Evolutionary conservation across 306 rosid species (phyloP).

Genomic region (Macrotyloma uniflorum): DNA sequence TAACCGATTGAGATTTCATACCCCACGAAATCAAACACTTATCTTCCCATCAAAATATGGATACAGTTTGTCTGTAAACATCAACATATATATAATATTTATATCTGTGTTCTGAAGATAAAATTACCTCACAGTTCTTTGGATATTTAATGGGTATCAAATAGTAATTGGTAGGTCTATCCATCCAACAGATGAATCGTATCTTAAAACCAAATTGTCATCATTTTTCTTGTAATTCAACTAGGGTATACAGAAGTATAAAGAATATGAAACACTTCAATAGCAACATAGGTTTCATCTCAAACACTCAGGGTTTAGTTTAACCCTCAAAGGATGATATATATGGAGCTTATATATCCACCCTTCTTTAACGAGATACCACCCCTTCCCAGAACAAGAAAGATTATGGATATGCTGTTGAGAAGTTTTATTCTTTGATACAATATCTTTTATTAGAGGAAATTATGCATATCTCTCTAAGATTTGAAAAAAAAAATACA

Average conservation of each 20-base stretch:
- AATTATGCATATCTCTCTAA: too few species aligned
- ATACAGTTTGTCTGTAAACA: slow-evolving; percentile 51
- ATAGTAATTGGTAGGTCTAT: slow-evolving; percentile 47
- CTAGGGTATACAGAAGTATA: neutral
- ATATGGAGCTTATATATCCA: too few species aligned
- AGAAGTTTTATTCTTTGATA: too few species aligned
- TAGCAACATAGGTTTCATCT: neutral
- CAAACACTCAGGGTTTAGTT: neutral
- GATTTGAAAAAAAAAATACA: too few species aligned
- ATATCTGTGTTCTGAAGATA: neutral
- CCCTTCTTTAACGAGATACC: too few species aligned
- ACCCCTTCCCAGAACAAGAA: too few species aligned
- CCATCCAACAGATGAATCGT: slow-evolving; percentile 30
- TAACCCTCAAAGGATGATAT: neutral
- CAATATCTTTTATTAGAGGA: too few species aligned
- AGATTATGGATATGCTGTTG: too few species aligned
- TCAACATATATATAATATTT: slow-evolving; percentile 32
- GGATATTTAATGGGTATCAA: slow-evolving; percentile 42
- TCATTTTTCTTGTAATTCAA: neutral
- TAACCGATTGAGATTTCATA: slow-evolving; percentile 71
- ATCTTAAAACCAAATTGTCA: slow-evolving; percentile 23
- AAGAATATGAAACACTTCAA: neutral
- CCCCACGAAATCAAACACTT: slow-evolving; percentile 72
- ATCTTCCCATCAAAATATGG: slow-evolving; percentile 47
- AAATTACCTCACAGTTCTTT: slow-evolving; percentile 19